Evolutionary conservation across 495 filamentous ascomycete genomes (phyloP).

Genomic region (Penicillium samsonianum): DNA sequence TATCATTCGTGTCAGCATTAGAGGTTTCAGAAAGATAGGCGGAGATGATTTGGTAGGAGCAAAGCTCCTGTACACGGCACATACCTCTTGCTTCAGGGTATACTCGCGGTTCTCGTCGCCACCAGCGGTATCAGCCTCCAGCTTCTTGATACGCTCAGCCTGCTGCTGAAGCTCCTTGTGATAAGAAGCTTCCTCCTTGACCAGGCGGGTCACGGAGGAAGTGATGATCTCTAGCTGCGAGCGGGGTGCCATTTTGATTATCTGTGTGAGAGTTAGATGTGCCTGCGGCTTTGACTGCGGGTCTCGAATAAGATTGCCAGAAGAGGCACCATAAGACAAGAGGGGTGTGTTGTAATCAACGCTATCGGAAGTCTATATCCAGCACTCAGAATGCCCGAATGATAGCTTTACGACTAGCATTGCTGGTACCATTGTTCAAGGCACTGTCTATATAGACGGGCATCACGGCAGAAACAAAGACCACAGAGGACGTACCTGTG

Average conservation of each 20-base stretch:
- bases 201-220: slow-evolving; percentile 71
- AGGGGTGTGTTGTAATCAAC: background rate
- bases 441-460: background rate
- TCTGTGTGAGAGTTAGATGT: background rate
- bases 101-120: slow-evolving; percentile 70
- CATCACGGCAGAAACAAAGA: too few species aligned
- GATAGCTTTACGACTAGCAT: background rate
- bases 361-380: background rate
- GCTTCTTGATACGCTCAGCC: slow-evolving; percentile 66
- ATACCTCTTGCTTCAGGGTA: slow-evolving; percentile 80
- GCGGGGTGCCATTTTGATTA: slow-evolving; percentile 64
- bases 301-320: background rate
- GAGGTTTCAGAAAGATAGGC: background rate
- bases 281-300: too few species aligned
- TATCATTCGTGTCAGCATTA: slow-evolving; percentile 36
- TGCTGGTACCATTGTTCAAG: background rate
- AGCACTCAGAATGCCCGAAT: background rate
- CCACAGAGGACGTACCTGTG: background rate
- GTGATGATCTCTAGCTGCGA: slow-evolving; percentile 72
- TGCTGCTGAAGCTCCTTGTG: slow-evolving; percentile 78
- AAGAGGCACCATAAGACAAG: background rate
- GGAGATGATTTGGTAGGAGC: background rate
- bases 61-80: background rate
- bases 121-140: slow-evolving; percentile 48
- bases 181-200: slow-evolving; percentile 91